Percentiles rank a stretch among this genome's conserved stretches.
These are phyloP conservation scores for Hondaea fermentalgiana DNA, from an alignment of 108 stramenopile species.

Conservation along the genomic window DNA sequence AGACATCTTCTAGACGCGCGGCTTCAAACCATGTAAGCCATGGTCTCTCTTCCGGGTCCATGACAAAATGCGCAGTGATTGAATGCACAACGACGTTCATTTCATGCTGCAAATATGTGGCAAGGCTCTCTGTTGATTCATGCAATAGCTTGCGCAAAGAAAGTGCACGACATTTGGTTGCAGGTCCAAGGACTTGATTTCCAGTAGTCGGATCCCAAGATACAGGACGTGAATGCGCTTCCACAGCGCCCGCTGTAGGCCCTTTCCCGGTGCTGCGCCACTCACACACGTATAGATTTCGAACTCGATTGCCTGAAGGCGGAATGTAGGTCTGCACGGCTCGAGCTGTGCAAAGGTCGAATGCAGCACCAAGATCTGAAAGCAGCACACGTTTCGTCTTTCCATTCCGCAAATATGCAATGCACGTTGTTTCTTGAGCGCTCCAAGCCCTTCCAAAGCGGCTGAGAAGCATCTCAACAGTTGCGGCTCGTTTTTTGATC, in stretches of 20 bases:
- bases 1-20: not conserved
- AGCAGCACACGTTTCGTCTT: not conserved
- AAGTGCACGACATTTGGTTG: not conserved
- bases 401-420: not conserved
- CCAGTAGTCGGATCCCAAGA: not conserved
- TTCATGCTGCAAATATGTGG: not conserved
- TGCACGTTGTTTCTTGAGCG: not conserved
- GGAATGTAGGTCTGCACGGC: not conserved
- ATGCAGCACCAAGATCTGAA: not conserved
- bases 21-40: not conserved
- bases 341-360: not conserved
- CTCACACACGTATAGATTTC: not conserved
- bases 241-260: not conserved
- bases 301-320: not conserved
- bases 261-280: not conserved
- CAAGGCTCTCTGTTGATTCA: not conserved
- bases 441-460: not conserved
- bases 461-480: not conserved
- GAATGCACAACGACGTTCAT: not conserved
- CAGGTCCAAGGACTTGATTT: not conserved
- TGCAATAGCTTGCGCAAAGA: not conserved
- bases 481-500: not conserved
- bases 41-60: not conserved
- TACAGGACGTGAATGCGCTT: not conserved
- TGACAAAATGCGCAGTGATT: not conserved